Percentiles rank a stretch among this genome's conserved stretches.
Conservation (phyloP, 257 asterid genomes). For the Solanum ossicruentum region DNA sequence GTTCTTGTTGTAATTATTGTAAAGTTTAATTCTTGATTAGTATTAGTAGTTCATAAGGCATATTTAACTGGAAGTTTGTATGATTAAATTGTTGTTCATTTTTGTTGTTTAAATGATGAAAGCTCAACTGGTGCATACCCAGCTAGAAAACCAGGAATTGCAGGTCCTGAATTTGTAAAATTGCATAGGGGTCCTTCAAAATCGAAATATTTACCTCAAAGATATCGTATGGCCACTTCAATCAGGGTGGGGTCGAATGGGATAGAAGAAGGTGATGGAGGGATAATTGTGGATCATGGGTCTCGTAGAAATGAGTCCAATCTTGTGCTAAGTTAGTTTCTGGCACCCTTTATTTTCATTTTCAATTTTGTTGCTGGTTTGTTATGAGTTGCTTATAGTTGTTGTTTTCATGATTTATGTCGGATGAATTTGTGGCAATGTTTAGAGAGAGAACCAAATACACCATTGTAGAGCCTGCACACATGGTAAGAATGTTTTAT, state of each 20-base stretch:
- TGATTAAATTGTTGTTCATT: not conserved
- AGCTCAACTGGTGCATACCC: conserved; percentile 20
- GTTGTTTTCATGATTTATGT: not conserved
- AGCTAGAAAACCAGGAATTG: conserved; percentile 24
- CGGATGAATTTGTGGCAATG: conserved; percentile 87
- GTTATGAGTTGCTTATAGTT: not conserved
- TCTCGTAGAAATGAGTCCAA: conserved; percentile 89
- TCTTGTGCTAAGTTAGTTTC: conserved; percentile 71
- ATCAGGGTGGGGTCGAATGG: conserved; percentile 35
- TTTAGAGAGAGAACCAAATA: conserved; percentile 65
- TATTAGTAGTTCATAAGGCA: not conserved
- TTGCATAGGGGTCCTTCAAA: conserved; percentile 25
- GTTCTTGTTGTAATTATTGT: not conserved
- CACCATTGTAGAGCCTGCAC: conserved; percentile 93
- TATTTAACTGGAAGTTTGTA: not conserved
- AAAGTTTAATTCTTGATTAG: not conserved
- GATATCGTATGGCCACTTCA: conserved; percentile 37
- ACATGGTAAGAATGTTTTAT: conserved; percentile 47
- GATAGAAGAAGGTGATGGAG: conserved; percentile 56
- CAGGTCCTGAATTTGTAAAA: conserved; percentile 27
- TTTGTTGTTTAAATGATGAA: conserved; percentile 2
- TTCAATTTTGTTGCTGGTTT: not conserved
- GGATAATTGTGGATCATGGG: conserved; percentile 92
- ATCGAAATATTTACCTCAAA: conserved; percentile 22
- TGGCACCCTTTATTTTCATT: not conserved